Conservation (phyloP, 805 yeast genomes). For the Wickerhamia fluorescens region DNA sequence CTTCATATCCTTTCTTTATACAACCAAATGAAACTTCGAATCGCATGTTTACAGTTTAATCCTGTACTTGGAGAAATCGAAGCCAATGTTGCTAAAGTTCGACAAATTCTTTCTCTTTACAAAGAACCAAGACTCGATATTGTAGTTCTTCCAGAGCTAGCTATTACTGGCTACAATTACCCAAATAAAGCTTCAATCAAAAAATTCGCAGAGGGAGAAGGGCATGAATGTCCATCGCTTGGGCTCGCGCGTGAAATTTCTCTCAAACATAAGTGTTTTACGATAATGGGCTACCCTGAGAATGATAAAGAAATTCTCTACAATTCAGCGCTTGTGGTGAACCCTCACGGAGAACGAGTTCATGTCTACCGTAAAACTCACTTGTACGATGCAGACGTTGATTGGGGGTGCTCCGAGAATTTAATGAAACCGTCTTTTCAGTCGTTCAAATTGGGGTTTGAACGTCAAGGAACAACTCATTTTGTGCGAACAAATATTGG, state of each 20-base stretch:
- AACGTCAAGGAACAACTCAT: constrained; percentile 17
- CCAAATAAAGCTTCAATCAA: constrained; percentile 35
- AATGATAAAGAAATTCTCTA: constrained; percentile 31
- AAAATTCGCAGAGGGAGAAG: constrained; percentile 50
- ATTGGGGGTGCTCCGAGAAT: constrained; percentile 73
- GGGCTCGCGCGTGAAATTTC: constrained; percentile 55
- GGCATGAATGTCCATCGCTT: constrained; percentile 37
- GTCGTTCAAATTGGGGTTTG: constrained; percentile 27
- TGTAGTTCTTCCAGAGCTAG: constrained; percentile 77
- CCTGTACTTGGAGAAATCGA: constrained; percentile 56
- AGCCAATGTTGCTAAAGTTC: constrained; percentile 47
- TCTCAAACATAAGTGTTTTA: constrained; percentile 46
- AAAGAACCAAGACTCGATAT: constrained; percentile 41
- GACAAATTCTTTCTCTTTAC: constrained; percentile 11
- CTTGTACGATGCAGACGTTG: constrained; percentile 70
- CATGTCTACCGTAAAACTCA: constrained; percentile 71
- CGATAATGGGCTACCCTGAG: constrained; percentile 83
- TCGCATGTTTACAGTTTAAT: constrained; percentile 65
- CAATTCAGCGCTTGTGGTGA: constrained; percentile 66
- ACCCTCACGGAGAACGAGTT: constrained; percentile 50
- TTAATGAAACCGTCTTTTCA: constrained; percentile 45
- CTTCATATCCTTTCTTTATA: too few relatives aligned
- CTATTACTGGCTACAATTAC: constrained; percentile 80
- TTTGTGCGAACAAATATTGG: constrained; percentile 45
- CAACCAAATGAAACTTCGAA: constrained; percentile 20